Base-by-base conservation (phyloP, 2,329 filamentous ascomycete genomes). In the Onygena corvina region DNA sequence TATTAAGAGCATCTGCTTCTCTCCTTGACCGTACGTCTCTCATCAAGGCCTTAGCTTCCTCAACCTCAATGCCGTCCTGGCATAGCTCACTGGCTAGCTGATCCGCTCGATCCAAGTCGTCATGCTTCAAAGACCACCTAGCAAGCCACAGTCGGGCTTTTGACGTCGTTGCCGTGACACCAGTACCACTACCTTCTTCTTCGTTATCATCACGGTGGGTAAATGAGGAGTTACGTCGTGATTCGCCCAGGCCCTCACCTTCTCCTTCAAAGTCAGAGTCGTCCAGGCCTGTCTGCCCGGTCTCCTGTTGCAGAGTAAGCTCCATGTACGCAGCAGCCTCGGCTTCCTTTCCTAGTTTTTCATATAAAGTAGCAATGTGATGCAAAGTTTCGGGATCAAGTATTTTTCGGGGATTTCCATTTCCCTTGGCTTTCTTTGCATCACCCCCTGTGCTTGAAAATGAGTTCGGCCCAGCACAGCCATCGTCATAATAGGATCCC, bases 261-360 rank as follows among this genome's bases (percentile, higher is more conserved):
- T 60, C 57, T 8, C 57, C 60, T 4, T 67, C 66, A 0, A 60
- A 60, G n/a, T 59, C 61, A 3, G 63, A 61, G 14, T 67, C 64
- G 1, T 63, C 61, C 1, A 58, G 56, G 2, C 63, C 67, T 0
- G 67, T 67, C 3, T 73, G 75, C 0, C 88, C 89, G 40, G 89
- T 85, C 64, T 98, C 92, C 62, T 96, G 92, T 12, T 88, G 86
- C 12, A 98, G 75, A 33, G 87, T 93, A 51, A 96, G 77, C 66
- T 96, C 90, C 92, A 98, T 96, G 66, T 94, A 98, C 0, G 83
- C 80, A 27, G 86, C 86, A 4, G 88, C 85, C 62, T 95, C 86
- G 1, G 83, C 81, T 57, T 81, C 77, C 42, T 92, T 81, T 8
- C 79, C 79, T 0, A 93, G 72, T 42, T 81, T 76, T 64, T 96